These are phyloP conservation scores for Bidens hawaiensis DNA, from an alignment of 140 eudicot species.

Conservation along the genomic window DNA sequence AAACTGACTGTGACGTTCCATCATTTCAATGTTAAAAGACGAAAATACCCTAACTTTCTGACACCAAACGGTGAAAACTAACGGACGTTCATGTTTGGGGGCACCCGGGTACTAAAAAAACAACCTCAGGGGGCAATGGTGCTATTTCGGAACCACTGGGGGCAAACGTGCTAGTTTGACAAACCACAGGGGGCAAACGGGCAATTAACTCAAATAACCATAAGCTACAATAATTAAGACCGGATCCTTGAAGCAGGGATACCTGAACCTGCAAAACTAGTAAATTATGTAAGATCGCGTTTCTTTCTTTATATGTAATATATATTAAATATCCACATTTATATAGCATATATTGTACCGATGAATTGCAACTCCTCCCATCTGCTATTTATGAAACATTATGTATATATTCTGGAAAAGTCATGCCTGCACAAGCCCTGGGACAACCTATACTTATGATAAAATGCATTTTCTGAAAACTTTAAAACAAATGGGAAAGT, in stretches of 20 bases:
- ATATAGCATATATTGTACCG: constrained; percentile 2
- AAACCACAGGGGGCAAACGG: too few species aligned
- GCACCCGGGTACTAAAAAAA: too few species aligned
- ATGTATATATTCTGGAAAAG: not conserved
- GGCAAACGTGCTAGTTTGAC: too few species aligned
- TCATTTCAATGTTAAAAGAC: too few species aligned
- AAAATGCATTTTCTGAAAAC: not conserved
- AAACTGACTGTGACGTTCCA: too few species aligned
- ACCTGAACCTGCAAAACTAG: constrained; percentile 90
- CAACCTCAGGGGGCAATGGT: too few species aligned
- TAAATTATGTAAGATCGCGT: constrained; percentile 42
- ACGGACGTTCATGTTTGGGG: too few species aligned
- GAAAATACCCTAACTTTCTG: too few species aligned
- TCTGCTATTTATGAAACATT: constrained; percentile 2
- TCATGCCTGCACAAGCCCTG: constrained; percentile 7
- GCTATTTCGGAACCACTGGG: too few species aligned
- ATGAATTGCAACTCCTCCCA: constrained; percentile 6
- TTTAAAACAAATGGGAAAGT: not conserved
- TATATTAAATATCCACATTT: constrained; percentile 1
- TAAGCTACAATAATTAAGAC: constrained; percentile 47
- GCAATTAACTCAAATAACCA: too few species aligned
- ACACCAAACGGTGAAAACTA: too few species aligned
- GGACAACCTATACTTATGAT: constrained; percentile 6
- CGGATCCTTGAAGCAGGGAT: constrained; percentile 38
- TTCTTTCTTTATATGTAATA: not conserved